phyloP scores from a whole-genome alignment of 1,284 basidiomycete species.

The Ustilago crameri region DNA sequence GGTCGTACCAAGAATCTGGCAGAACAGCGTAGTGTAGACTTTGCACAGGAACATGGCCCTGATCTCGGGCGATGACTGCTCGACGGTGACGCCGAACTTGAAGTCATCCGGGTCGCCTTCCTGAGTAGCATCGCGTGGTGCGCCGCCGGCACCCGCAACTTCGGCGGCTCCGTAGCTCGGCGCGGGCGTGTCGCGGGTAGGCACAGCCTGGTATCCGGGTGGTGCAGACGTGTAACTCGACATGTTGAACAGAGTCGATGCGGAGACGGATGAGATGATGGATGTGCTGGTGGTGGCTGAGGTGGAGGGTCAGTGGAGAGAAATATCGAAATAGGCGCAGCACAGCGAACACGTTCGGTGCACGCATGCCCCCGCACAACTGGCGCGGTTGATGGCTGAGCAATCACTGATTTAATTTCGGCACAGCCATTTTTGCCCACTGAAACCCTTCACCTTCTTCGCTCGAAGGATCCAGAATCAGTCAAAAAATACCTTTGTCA shows the following conservation, averaged over 20 bases:
- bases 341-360: not conserved
- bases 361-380: not conserved
- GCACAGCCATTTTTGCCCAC: constrained; percentile 1
- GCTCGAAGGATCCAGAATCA: constrained; percentile 10
- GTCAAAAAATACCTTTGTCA: not conserved
- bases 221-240: constrained; percentile 36
- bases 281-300: not conserved
- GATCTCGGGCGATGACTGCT: constrained; percentile 64
- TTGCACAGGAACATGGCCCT: constrained; percentile 64
- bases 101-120: constrained; percentile 65
- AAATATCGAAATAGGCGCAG: not conserved
- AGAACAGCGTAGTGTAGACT: constrained; percentile 59
- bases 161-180: constrained; percentile 40
- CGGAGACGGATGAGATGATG: constrained; percentile 2
- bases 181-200: constrained; percentile 25
- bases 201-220: constrained; percentile 42
- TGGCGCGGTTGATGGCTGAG: constrained; percentile 6
- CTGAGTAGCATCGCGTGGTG: constrained; percentile 42
- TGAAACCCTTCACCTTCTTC: not conserved
- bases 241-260: constrained; percentile 9
- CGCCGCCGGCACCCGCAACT: constrained; percentile 10
- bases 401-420: not conserved
- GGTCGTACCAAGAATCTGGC: constrained; percentile 63
- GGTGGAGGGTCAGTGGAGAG: not conserved
- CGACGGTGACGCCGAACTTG: constrained; percentile 65